These are phyloP conservation scores for Dalbergia cochinchinensis DNA, from an alignment of 306 rosid genomes.

Conservation along the genomic window DNA sequence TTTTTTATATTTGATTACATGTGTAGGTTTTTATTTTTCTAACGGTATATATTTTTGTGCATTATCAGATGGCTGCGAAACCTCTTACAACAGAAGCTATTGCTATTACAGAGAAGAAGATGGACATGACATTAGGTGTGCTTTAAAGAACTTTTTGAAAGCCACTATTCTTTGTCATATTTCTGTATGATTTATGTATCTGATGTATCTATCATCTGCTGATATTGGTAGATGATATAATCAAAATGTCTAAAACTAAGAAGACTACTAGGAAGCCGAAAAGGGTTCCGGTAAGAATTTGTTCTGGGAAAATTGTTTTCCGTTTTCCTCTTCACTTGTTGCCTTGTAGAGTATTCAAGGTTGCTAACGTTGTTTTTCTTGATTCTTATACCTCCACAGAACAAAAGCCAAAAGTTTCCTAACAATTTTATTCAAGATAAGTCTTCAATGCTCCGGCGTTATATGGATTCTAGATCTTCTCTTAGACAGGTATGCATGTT, in stretches of 20 bases:
- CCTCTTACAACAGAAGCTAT: slow-evolving; percentile 77
- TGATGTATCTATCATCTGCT: neutral
- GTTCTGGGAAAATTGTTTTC: neutral
- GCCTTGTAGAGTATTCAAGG: neutral
- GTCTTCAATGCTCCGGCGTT: slow-evolving; percentile 59
- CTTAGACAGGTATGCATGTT: slow-evolving; percentile 74
- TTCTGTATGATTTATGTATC: slow-evolving; percentile 15
- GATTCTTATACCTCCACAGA: slow-evolving; percentile 53
- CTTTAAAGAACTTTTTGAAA: neutral
- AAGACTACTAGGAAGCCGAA: slow-evolving; percentile 53
- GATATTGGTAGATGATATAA: slow-evolving; percentile 71
- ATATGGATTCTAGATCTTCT: slow-evolving; percentile 78
- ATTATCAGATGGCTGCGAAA: slow-evolving; percentile 76
- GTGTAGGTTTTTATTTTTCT: too few species aligned
- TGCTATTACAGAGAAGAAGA: slow-evolving; percentile 96
- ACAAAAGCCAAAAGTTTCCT: slow-evolving; percentile 63
- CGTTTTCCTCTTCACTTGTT: neutral
- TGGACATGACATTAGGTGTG: slow-evolving; percentile 93
- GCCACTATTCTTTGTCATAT: neutral
- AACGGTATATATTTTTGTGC: neutral
- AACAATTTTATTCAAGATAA: slow-evolving; percentile 70
- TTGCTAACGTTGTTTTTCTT: slow-evolving; percentile 14
- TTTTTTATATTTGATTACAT: too few species aligned
- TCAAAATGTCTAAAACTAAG: slow-evolving; percentile 74
- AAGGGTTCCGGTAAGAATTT: slow-evolving; percentile 64